These are phyloP conservation scores for Colletotrichum euphorbiae DNA, from an alignment of 2,329 filamentous ascomycete species.

Conservation along the genomic window DNA sequence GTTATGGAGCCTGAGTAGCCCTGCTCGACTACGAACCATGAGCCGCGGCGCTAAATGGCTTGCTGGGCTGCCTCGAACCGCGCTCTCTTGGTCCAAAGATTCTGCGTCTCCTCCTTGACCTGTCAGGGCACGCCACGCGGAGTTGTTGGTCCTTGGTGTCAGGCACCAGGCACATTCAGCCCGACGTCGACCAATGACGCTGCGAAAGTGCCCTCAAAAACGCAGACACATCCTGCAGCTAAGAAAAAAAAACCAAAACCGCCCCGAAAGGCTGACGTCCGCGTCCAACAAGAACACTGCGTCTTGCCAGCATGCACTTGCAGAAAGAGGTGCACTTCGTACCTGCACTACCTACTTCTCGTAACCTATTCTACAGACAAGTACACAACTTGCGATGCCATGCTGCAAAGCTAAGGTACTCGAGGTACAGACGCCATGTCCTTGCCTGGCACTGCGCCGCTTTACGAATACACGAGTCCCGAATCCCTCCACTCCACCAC, in stretches of 20 bases:
- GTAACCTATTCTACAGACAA: no score
- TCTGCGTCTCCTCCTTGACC: conserved; percentile 44
- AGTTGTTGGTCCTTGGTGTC: conserved; percentile 45
- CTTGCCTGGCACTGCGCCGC: not conserved
- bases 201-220: conserved; percentile 10
- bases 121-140: conserved; percentile 55
- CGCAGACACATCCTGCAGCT: conserved; percentile 28
- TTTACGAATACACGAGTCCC: not conserved
- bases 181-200: conserved; percentile 48
- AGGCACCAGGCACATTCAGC: conserved; percentile 55
- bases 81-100: not conserved
- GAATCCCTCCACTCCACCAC: conserved; percentile 30
- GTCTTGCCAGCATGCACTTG: conserved; percentile 22
- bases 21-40: conserved; percentile 27
- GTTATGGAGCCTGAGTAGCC: not conserved
- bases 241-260: conserved; percentile 17
- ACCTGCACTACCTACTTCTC: no score
- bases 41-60: conserved; percentile 29
- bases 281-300: conserved; percentile 1
- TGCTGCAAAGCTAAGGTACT: no score
- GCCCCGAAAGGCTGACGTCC: conserved; percentile 28
- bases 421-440: not conserved
- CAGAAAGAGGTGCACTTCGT: conserved; percentile 4
- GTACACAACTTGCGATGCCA: no score
- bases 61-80: conserved; percentile 29